Evolutionary conservation across 2,329 filamentous ascomycete genomes (phyloP).

Genomic region (Epichloe coenophiala): DNA sequence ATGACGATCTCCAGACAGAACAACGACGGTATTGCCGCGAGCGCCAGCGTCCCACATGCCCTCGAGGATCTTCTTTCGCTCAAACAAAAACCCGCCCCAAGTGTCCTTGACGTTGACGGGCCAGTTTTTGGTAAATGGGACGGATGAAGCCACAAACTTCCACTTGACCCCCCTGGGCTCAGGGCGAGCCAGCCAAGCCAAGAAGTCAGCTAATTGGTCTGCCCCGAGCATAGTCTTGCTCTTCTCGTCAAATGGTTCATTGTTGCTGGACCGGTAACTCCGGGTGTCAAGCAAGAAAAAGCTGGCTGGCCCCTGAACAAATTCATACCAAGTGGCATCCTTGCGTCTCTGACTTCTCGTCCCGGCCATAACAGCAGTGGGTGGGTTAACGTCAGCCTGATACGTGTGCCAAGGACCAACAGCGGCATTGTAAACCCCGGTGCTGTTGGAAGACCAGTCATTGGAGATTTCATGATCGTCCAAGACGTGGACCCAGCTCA

Average conservation of each 20-base stretch:
- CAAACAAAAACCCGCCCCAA: conserved; percentile 81
- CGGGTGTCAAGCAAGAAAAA: conserved; percentile 95
- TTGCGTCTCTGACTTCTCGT: conserved; percentile 22
- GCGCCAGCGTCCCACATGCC: conserved; percentile 84
- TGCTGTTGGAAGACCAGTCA: conserved; percentile 60
- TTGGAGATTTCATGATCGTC: conserved; percentile 96
- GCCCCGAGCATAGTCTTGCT: conserved; percentile 80
- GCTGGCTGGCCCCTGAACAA: conserved; percentile 76
- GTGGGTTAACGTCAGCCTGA: conserved; percentile 74
- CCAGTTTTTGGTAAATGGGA: conserved; percentile 98
- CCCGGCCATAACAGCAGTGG: conserved; percentile 40
- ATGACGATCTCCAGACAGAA: conserved; percentile 87
- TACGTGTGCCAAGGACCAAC: conserved; percentile 80
- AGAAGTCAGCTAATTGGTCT: conserved; percentile 64
- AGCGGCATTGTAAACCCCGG: conserved; percentile 37
- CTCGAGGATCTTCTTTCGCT: conserved; percentile 68
- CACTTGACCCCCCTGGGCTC: conserved; percentile 73
- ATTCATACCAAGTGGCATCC: conserved; percentile 74
- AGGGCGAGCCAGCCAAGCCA: conserved; percentile 60
- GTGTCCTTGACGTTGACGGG: conserved; percentile 76
- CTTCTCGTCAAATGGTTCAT: conserved; percentile 41
- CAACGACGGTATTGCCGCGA: conserved; percentile 61
- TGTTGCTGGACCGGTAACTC: conserved; percentile 63
- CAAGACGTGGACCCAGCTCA: conserved; percentile 96
- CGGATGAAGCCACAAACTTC: conserved; percentile 84